Base-by-base conservation (phyloP, 1,284 basidiomycete species). In the Pseudozyma flocculosa region DNA sequence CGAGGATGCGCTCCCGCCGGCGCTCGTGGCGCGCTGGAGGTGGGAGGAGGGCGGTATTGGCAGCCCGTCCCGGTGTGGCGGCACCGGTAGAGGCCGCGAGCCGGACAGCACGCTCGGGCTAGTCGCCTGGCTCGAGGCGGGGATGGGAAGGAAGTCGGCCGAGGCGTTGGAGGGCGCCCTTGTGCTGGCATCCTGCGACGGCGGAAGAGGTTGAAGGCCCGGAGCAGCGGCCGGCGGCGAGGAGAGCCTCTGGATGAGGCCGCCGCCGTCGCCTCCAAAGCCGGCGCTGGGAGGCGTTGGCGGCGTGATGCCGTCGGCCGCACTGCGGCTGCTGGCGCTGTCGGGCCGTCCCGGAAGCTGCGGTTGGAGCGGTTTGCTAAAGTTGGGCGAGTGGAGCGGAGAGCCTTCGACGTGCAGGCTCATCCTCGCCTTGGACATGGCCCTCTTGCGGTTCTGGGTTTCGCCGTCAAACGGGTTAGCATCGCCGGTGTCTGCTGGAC, bases 21-120 rank as follows among this genome's bases (percentile, higher is more conserved):
- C 5, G 26, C 26, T 11, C 7, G 11, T 11, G 5, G 7, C 26
- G 26, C 26, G 26, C 26, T 29, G 26, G 26, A 5, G 5, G 26
- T 5, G 11, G 26, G 26, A 7, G 7, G 26, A 29, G 26, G 65
- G 61, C 22, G 57, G 57, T 13, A 51, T 42, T 2, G 61, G 51
- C 3, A 64, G 45, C 23, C 57, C 65, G 11, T 58, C 61, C 18
- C 58, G 32, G 29, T 54, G 66, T 14, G 66, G 66, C 22, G 66
- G 66, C 14, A 54, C 45, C 3, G 61, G 66, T 4, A 68, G 52
- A 21, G 66, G 66, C 10, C 66, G 42, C 4, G 57, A 48, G 24
- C 52, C 47, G 26, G 26, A 29, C 7, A 29, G 26, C 26, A 29
- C 26, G 26, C 26, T 29, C 11, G 26, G 26, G 11, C 26, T 29